Evolutionary conservation across 2,329 filamentous ascomycete genomes (phyloP), one percentile per base, ranked within the genome.

Genomic region (Ophiostoma tasmaniense): DNA sequence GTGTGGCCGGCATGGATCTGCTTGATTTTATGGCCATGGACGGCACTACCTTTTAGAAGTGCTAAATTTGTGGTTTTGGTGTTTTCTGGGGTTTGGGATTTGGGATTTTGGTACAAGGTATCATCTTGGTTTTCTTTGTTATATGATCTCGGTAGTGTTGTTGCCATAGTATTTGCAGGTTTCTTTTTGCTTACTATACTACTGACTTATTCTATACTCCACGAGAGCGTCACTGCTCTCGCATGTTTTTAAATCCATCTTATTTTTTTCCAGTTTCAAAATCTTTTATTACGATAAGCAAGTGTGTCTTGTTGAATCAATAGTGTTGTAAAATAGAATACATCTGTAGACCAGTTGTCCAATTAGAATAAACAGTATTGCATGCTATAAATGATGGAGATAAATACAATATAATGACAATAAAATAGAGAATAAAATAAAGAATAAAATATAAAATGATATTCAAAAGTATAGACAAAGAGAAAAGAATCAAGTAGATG

Each of bases 21-120:
- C 81, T 90, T 17, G 88, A 90, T 74, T 89, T 87, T 72, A 89
- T 89, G 86, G 84, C 85, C 8, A 86, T 89, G 69, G 70, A 68
- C 7, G 28, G 55, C 13, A 28, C 20, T 3, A 67, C 30, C 2
- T 39, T 30, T 22, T 66, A 37, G 28, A 25, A 13, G 13, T 2
- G 11, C 10, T 39, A 11, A 7, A 2, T 37, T 45, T 45, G 42
- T 59, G 30, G 13, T 62, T n/a, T 22, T 3, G 30, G 17, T 45
- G 25, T 67, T 20, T 20, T 67, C 28, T 37, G 7, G 35, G 28
- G 28, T 30, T 45, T 45, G 64, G 22, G 33, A 11, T 39, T 55
- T 55, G 2, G n/a, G n/a, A 8, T 33, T 33, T 33, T 33, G 33
- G 33, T 33, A 1, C 5, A 4, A 8, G 33, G 33, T 33, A 33